phyloP scores from a whole-genome alignment of 108 stramenopile species.

The Stephanodiscus minutulus region DNA sequence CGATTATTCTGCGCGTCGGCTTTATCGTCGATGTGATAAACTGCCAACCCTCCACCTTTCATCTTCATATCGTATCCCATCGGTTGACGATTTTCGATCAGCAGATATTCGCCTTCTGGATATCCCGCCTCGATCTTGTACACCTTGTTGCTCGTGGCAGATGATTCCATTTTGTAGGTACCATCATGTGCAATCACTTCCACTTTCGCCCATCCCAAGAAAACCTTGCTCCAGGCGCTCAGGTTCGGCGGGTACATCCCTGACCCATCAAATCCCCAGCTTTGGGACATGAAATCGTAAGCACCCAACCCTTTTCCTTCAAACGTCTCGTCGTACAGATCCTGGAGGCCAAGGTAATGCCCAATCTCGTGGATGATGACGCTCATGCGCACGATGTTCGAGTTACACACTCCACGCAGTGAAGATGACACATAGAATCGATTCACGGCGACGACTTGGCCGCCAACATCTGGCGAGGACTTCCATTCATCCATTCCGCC shows the following conservation, averaged over 20 bases:
- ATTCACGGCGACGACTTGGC: conserved; percentile 33
- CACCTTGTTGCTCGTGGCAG: conserved; percentile 35
- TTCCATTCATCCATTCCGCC: conserved; percentile 36
- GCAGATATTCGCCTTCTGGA: conserved; percentile 60
- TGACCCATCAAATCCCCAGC: conserved; percentile 51
- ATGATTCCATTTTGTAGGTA: conserved; percentile 35
- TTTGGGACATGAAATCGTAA: conserved; percentile 53
- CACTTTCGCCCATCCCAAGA: conserved; percentile 59
- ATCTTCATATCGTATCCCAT: conserved; percentile 53
- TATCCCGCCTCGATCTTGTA: conserved; percentile 56
- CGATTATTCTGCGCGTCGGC: conserved; percentile 22
- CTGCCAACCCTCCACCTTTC: conserved; percentile 58
- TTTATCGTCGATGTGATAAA: conserved; percentile 67
- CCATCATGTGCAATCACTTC: conserved; percentile 44
- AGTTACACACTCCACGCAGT: conserved; percentile 36
- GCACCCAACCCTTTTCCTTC: conserved; percentile 45
- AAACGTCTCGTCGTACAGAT: conserved; percentile 50
- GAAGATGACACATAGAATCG: conserved; percentile 49
- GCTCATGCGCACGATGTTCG: conserved; percentile 51
- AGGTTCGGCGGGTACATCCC: conserved; percentile 56
- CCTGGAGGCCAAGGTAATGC: conserved; percentile 54
- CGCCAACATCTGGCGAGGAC: background rate
- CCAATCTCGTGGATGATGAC: conserved; percentile 57
- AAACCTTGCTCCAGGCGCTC: conserved; percentile 54
- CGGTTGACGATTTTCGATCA: conserved; percentile 71